Conservation (phyloP, 192 early-diverging fungal species). For the Pecoramyces ruminantium region DNA sequence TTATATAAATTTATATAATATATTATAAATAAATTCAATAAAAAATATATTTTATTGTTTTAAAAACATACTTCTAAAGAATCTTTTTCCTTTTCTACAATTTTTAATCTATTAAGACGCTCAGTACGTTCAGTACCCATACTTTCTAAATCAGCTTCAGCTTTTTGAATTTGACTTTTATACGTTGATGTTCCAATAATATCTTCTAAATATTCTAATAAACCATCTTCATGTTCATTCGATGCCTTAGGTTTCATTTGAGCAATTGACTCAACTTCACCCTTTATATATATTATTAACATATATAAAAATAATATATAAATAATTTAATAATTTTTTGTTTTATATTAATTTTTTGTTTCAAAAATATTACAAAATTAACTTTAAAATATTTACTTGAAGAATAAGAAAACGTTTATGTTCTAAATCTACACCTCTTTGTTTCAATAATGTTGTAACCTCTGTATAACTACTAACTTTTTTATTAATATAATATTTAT, state of each 20-base stretch:
- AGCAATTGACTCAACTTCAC: slow-evolving; percentile 97
- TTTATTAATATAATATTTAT: slow-evolving; percentile 59
- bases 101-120: slow-evolving; percentile 66
- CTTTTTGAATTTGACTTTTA: slow-evolving; percentile 67
- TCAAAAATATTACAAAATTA: neutral
- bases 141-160: slow-evolving; percentile 45
- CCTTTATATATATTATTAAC: slow-evolving; percentile 20
- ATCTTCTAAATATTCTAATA: slow-evolving; percentile 95
- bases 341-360: neutral
- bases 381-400: slow-evolving; percentile 24
- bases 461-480: slow-evolving; percentile 52
- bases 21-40: too few species aligned
- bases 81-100: slow-evolving; percentile 75
- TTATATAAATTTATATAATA: neutral
- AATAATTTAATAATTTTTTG: neutral
- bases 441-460: slow-evolving; percentile 65
- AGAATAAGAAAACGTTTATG: slow-evolving; percentile 97
- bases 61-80: slow-evolving; percentile 39
- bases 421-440: slow-evolving; percentile 82
- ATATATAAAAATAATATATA: neutral
- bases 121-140: slow-evolving; percentile 62
- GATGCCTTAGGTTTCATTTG: slow-evolving; percentile 93
- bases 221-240: slow-evolving; percentile 80
- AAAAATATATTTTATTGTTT: neutral
- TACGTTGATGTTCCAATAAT: slow-evolving; percentile 89